These are phyloP conservation scores for Aspergillus alliaceus DNA, from an alignment of 2,329 filamentous ascomycete species.

Conservation along the genomic window DNA sequence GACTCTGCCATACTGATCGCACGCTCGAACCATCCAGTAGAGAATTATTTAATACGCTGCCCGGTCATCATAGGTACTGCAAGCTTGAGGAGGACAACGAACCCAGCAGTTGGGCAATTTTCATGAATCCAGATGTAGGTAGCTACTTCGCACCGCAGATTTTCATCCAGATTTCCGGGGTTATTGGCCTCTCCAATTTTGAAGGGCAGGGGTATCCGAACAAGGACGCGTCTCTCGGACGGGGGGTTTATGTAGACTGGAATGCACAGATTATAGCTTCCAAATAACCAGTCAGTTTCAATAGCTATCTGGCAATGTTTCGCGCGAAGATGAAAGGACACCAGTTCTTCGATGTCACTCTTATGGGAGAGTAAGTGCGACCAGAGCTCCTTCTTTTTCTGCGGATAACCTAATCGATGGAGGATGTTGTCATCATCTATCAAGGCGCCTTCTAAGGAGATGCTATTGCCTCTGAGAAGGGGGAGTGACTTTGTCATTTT, in stretches of 20 bases:
- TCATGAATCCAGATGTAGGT: constrained; percentile 43
- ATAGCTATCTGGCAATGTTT: constrained; percentile 10
- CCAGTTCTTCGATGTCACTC: constrained; percentile 11
- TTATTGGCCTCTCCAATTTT: constrained; percentile 37
- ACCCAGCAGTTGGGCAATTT: constrained; percentile 37
- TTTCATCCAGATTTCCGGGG: constrained; percentile 48
- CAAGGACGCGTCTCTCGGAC: constrained; percentile 22
- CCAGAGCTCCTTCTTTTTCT: constrained; percentile 15
- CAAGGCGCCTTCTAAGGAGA: constrained; percentile 14
- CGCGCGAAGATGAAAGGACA: constrained; percentile 13
- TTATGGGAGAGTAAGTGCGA: constrained; percentile 5
- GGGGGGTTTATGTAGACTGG: constrained; percentile 17
- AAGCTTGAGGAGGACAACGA: too few relatives aligned
- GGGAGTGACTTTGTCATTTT: constrained; percentile 5
- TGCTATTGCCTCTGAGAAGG: constrained; percentile 9
- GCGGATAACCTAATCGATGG: constrained; percentile 17
- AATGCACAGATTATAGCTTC: constrained; percentile 29
- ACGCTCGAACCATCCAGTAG: too few relatives aligned
- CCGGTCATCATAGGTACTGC: too few relatives aligned
- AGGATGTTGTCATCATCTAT: constrained; percentile 20
- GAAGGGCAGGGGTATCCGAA: constrained; percentile 28
- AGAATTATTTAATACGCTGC: too few relatives aligned
- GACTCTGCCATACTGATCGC: too few relatives aligned
- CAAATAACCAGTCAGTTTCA: constrained; percentile 18
- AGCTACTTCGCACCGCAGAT: constrained; percentile 43